Evolutionary conservation across 768 basidiomycete species (phyloP), one percentile per base, ranked within the genome.

Genomic region (Pholiota molesta): DNA sequence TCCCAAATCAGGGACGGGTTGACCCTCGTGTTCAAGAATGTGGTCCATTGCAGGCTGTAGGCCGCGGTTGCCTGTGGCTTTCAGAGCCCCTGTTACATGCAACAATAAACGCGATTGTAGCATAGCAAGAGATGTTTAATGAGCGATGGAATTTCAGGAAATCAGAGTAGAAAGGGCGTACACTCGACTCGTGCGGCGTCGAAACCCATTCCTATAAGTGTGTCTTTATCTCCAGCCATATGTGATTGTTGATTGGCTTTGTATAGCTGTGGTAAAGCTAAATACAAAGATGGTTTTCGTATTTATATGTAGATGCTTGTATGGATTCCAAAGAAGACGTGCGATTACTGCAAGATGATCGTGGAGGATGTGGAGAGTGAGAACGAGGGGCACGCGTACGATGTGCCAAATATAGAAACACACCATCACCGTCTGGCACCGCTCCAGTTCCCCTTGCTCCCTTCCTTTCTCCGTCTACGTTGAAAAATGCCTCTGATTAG

Each of bases 11-110:
- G 95, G 94, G 10, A 97, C 79, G 1, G 89, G 80, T 61, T 94
- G 79, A 5, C 85, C 85, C 55, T 92, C 89, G 69, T 98, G 84
- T 74, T 89, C 91, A 39, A 97, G 76, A 39, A 97, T 78, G 74
- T 92, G 89, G 69, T 97, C 95, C 91, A 95, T 92, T 21, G 91
- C 92, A 7, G 90, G 91, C 72, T 97, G 96, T 0, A 99, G 79
- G 3, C 95, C 97, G 29, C 91, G 84, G 66, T 87, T 87, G 37
- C 81, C 83, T 9, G 95, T 97, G 5, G 92, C 92, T 67, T 89
- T 89, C 61, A 97, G 74, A 4, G 95, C 95, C 95, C 95, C 95
- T 97, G 68, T 54, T 51, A 14, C 42, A 26, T 45, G 42, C 42
- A 47, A 33, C 9, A 39, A 19, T 31, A 31, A 31, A 31, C 31